A percentile compares a stretch with the other conserved stretches of the same genome.
phyloP scores from a whole-genome alignment of 2,329 filamentous ascomycete genomes.

The Huntiella savannae region DNA sequence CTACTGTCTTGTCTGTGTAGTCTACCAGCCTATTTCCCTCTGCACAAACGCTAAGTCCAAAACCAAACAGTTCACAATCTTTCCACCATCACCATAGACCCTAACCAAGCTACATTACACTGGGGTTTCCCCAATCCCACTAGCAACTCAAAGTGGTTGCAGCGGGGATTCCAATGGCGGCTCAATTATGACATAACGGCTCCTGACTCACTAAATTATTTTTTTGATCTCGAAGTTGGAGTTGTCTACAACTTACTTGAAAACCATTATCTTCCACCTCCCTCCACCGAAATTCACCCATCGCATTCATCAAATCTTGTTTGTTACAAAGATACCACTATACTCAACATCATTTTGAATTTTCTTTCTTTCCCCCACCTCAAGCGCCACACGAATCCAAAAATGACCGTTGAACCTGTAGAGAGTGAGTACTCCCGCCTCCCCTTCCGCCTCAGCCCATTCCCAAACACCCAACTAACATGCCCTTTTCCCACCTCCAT shows the following conservation, averaged over 20 bases:
- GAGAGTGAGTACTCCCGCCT: not conserved
- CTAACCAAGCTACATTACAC: no score
- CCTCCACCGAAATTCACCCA: not conserved
- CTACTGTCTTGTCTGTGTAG: no score
- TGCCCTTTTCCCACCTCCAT: not conserved
- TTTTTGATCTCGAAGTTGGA: constrained; percentile 1
- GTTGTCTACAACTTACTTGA: not conserved
- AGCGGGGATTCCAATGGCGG: not conserved
- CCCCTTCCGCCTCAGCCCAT: no score
- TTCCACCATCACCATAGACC: no score
- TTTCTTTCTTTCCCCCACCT: no score
- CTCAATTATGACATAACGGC: not conserved
- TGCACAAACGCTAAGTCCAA: no score
- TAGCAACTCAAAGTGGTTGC: not conserved
- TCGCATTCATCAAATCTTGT: not conserved
- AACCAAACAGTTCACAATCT: no score
- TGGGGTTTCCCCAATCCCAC: no score
- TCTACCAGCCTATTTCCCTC: no score
- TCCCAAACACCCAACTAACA: not conserved
- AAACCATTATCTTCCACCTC: not conserved
- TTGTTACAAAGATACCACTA: no score
- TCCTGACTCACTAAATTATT: not conserved
- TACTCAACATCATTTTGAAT: no score
- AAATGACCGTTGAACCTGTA: not conserved
- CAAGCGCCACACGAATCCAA: no score